phyloP scores from a whole-genome alignment of 371 early-diverging fungal genomes.

The Actinomortierella wolfii region DNA sequence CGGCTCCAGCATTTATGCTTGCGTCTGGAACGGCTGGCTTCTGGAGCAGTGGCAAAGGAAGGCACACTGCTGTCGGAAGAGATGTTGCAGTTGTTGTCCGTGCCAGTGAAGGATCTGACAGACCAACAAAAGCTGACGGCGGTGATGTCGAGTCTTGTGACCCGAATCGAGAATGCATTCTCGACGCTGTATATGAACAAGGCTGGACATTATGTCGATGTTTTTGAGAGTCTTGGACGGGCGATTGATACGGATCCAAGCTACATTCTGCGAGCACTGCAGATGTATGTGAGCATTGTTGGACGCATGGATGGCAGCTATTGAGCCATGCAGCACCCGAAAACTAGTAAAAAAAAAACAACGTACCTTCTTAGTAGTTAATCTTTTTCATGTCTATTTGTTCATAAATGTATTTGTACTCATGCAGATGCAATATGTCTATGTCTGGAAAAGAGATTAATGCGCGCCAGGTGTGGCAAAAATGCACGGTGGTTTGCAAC shows the following conservation, averaged over 20 bases:
- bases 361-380: too few species aligned
- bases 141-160: conserved; percentile 64
- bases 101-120: conserved; percentile 58
- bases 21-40: conserved; percentile 59
- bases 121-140: conserved; percentile 61
- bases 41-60: conserved; percentile 43
- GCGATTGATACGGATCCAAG: conserved; percentile 60
- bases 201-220: conserved; percentile 58
- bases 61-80: conserved; percentile 39
- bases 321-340: too few species aligned
- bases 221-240: conserved; percentile 62
- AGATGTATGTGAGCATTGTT: conserved; percentile 56
- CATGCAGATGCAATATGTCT: too few species aligned
- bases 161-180: conserved; percentile 66
- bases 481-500: too few species aligned
- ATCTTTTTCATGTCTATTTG: too few species aligned
- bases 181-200: conserved; percentile 64
- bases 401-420: too few species aligned
- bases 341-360: too few species aligned
- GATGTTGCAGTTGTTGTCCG: conserved; percentile 32
- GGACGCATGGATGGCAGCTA: conserved; percentile 19
- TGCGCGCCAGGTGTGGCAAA: too few species aligned
- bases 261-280: conserved; percentile 63
- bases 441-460: too few species aligned
- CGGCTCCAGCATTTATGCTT: conserved; percentile 53